Evolutionary conservation across 176 grass and related monocot species (phyloP).

Genomic region (Secale cereale): DNA sequence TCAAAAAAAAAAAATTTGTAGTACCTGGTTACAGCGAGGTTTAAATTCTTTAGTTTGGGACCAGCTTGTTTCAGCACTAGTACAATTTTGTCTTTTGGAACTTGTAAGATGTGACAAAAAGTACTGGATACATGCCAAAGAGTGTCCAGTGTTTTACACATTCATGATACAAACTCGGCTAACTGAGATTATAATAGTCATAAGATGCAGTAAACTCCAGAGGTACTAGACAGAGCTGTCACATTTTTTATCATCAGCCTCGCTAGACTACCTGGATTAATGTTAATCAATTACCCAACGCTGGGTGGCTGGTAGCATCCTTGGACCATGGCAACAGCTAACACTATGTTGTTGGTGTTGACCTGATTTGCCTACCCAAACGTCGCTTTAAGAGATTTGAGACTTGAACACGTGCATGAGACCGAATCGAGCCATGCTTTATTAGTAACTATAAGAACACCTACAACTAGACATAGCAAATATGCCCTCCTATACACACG

Average conservation of each 20-base stretch:
- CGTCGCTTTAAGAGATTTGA: neutral
- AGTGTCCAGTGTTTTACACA: neutral
- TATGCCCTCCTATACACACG: no score
- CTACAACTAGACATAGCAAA: no score
- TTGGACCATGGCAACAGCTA: neutral
- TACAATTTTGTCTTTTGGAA: neutral
- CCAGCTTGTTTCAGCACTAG: neutral
- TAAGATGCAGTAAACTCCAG: neutral
- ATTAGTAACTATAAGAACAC: constrained; percentile 9
- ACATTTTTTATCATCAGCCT: constrained; percentile 6
- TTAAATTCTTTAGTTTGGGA: constrained; percentile 2
- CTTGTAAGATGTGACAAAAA: constrained; percentile 14
- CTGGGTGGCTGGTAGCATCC: constrained; percentile 13
- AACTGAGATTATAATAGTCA: neutral
- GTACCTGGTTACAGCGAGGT: neutral
- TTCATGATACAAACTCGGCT: neutral
- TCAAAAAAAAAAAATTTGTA: no score
- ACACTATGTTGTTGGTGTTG: neutral
- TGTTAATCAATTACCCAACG: constrained; percentile 5
- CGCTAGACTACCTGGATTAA: neutral
- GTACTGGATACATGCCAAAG: neutral
- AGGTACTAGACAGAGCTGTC: neutral
- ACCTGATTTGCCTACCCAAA: neutral
- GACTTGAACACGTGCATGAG: neutral
- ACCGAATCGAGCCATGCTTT: neutral